Percentiles rank a stretch among this genome's conserved stretches.
Conservation (phyloP, 1,284 basidiomycete genomes). For the Volvariella surrecta region DNA sequence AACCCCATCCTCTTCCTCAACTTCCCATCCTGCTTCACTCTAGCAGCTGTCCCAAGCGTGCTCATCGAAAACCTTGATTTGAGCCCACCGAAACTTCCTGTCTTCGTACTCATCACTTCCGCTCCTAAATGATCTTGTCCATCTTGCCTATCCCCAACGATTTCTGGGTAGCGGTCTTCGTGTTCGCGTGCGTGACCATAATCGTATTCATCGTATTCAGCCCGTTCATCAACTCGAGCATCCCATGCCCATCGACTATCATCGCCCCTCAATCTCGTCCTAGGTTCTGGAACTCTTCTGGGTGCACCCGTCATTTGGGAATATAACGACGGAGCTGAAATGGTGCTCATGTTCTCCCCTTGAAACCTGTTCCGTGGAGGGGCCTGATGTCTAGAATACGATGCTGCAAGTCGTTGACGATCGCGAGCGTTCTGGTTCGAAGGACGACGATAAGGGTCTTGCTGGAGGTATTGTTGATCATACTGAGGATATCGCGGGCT, state of each 20-base stretch:
- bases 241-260: no score
- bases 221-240: not conserved
- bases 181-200: no score
- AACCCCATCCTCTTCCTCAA: no score
- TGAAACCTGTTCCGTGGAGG: not conserved
- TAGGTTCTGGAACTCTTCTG: constrained; percentile 44
- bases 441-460: not conserved
- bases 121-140: no score
- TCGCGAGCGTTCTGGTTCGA: not conserved
- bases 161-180: no score
- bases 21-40: no score
- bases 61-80: constrained; percentile 23
- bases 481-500: no score
- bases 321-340: constrained; percentile 51
- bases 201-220: constrained; percentile 4
- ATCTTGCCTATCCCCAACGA: no score
- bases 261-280: constrained; percentile 39
- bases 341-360: constrained; percentile 21
- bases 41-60: constrained; percentile 12
- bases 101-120: no score
- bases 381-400: not conserved
- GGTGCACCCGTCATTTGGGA: constrained; percentile 58
- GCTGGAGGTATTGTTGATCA: not conserved
- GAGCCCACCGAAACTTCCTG: constrained; percentile 21
- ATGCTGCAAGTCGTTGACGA: not conserved